A percentile compares a stretch with the other conserved stretches of the same genome.
phyloP scores from a whole-genome alignment of 495 filamentous ascomycete species.

The Penicillium soppii region DNA sequence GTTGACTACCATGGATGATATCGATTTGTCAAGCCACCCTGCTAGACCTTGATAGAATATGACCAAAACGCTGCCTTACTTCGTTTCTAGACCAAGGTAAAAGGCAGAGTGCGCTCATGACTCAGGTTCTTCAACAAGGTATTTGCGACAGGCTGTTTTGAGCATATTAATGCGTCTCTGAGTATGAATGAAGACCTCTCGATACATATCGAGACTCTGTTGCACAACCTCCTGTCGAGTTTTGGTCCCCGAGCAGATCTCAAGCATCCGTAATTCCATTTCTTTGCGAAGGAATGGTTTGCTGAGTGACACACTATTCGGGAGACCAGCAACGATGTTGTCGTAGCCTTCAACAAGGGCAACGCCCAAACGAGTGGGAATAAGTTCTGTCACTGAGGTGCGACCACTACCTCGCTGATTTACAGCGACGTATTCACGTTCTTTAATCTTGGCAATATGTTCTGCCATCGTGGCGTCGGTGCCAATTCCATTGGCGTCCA shows the following conservation, averaged over 20 bases:
- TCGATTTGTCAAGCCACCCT: too few species aligned
- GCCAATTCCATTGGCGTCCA: constrained; percentile 98
- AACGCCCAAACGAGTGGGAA: constrained; percentile 85
- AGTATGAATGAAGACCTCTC: constrained; percentile 77
- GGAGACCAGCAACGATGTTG: constrained; percentile 67
- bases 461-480: constrained; percentile 99
- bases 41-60: not conserved
- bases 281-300: constrained; percentile 98
- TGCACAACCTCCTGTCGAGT: constrained; percentile 70
- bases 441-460: constrained; percentile 93
- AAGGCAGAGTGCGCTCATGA: constrained; percentile 3
- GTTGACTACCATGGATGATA: too few species aligned
- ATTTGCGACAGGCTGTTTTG: constrained; percentile 57
- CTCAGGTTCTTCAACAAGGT: constrained; percentile 38
- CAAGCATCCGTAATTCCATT: constrained; percentile 93
- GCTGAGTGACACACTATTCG: constrained; percentile 75
- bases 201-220: constrained; percentile 80
- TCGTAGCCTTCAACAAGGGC: constrained; percentile 94
- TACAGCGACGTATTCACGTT: constrained; percentile 76
- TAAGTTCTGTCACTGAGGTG: constrained; percentile 74
- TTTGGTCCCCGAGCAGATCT: constrained; percentile 85
- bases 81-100: not conserved
- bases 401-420: constrained; percentile 54
- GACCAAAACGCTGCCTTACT: not conserved
- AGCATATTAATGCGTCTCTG: constrained; percentile 71